Conservation (phyloP, 164 flowering plant species). For the Sedum album region DNA sequence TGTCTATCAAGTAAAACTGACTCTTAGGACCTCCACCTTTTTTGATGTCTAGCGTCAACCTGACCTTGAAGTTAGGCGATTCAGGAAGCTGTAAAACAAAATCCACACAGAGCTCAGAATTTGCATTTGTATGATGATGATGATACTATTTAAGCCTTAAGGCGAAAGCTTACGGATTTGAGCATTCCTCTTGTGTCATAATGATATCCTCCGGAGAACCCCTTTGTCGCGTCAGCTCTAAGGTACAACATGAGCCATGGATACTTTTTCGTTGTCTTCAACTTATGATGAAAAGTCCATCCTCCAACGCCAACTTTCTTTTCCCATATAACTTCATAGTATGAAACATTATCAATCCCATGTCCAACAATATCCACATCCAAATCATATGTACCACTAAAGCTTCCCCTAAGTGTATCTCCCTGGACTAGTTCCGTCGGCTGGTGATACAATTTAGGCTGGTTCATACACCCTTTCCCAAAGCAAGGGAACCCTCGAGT, state of each 20-base stretch:
- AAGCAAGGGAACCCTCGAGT: constrained; percentile 56
- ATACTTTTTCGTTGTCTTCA: constrained; percentile 61
- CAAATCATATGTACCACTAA: constrained; percentile 61
- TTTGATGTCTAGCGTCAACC: constrained; percentile 46
- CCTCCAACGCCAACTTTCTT: constrained; percentile 52
- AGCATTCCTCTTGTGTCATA: constrained; percentile 74
- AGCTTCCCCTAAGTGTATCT: constrained; percentile 43
- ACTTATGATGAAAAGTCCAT: constrained; percentile 53
- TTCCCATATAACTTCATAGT: constrained; percentile 62
- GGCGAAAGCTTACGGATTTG: constrained; percentile 27
- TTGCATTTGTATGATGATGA: neutral
- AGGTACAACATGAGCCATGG: constrained; percentile 90
- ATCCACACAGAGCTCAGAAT: neutral
- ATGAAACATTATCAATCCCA: constrained; percentile 33
- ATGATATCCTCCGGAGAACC: constrained; percentile 76
- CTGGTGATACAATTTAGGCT: constrained; percentile 48
- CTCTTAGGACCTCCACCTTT: constrained; percentile 73
- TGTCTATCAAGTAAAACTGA: constrained; percentile 73
- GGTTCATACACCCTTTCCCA: constrained; percentile 78
- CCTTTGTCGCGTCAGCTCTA: constrained; percentile 70
- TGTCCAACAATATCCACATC: constrained; percentile 25
- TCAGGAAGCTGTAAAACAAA: constrained; percentile 46
- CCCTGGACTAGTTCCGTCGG: constrained; percentile 16
- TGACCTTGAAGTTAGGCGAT: constrained; percentile 72
- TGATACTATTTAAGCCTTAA: neutral